These are phyloP conservation scores for Leucocoprinus sp. DNA, from an alignment of 768 basidiomycete genomes.

Conservation along the genomic window DNA sequence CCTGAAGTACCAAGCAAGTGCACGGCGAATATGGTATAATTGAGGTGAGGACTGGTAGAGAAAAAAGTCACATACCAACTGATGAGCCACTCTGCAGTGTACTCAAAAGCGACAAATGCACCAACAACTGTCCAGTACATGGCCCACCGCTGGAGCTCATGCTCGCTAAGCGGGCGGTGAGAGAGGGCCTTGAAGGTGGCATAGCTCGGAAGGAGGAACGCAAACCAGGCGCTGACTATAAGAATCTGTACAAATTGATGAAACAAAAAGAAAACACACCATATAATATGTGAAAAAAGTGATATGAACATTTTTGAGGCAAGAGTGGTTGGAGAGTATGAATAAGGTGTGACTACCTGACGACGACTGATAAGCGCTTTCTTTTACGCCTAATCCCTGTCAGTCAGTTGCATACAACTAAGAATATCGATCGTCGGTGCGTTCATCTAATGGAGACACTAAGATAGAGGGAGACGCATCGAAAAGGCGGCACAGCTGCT, in stretches of 20 bases:
- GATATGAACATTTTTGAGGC: constrained; percentile 37
- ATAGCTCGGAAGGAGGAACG: constrained; percentile 55
- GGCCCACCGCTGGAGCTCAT: constrained; percentile 47
- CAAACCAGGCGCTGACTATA: constrained; percentile 76
- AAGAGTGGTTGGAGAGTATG: constrained; percentile 8
- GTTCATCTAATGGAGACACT: too few relatives aligned
- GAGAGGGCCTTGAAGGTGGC: constrained; percentile 61
- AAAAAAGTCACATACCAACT: constrained; percentile 42
- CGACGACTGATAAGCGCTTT: neutral
- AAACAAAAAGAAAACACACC: constrained; percentile 25
- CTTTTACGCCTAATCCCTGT: neutral
- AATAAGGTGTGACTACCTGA: neutral
- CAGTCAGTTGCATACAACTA: too few relatives aligned
- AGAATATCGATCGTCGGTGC: too few relatives aligned
- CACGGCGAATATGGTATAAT: constrained; percentile 12
- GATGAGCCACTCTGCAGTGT: constrained; percentile 53
- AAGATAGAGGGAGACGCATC: too few relatives aligned
- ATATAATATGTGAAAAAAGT: constrained; percentile 39
- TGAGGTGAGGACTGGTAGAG: constrained; percentile 8
- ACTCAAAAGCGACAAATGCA: constrained; percentile 52
- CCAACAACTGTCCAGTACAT: constrained; percentile 63
- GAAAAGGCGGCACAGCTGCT: too few relatives aligned
- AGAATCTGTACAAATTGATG: too few relatives aligned
- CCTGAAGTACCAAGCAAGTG: constrained; percentile 28
- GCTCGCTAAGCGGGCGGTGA: constrained; percentile 40